Percentiles rank a stretch among this genome's conserved stretches.
phyloP scores from a whole-genome alignment of 1,284 basidiomycete species.

The Agroathelia rolfsii region DNA sequence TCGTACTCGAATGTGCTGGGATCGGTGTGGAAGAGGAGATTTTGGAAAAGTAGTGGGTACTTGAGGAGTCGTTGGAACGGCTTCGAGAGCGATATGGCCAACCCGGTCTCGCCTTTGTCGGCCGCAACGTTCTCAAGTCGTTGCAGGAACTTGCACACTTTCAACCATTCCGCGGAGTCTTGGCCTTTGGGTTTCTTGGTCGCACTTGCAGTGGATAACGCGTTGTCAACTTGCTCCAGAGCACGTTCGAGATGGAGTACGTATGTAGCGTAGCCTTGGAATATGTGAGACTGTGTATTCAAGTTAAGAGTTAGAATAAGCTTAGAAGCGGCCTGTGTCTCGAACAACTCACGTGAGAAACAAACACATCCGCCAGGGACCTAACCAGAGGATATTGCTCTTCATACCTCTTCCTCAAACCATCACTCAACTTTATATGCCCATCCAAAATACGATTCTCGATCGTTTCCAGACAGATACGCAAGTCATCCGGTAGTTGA shows the following conservation, averaged over 20 bases:
- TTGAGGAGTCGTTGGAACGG: constrained; percentile 96
- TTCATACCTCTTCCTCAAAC: constrained; percentile 79
- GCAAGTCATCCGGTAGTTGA: constrained; percentile 77
- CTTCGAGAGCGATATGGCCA: constrained; percentile 91
- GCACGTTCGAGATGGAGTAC: constrained; percentile 87
- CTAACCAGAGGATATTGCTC: constrained; percentile 90
- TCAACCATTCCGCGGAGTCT: constrained; percentile 67
- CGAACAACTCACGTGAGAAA: constrained; percentile 64
- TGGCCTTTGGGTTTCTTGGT: constrained; percentile 73
- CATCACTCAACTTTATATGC: constrained; percentile 74
- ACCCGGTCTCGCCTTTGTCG: constrained; percentile 84
- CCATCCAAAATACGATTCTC: constrained; percentile 79
- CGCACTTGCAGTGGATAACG: constrained; percentile 50
- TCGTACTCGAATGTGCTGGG: constrained; percentile 97
- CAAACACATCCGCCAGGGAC: constrained; percentile 87
- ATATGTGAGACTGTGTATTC: constrained; percentile 82
- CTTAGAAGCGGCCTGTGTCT: neutral
- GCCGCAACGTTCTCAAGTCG: constrained; percentile 72
- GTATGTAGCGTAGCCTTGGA: constrained; percentile 86
- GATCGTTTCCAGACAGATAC: constrained; percentile 77
- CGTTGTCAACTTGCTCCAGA: constrained; percentile 77
- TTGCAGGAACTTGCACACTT: constrained; percentile 61
- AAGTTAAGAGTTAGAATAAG: constrained; percentile 10
- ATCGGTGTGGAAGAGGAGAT: constrained; percentile 93
- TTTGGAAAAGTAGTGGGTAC: constrained; percentile 95